These are phyloP conservation scores for Parastagonospora avenae DNA, from an alignment of 2,329 filamentous ascomycete species.

Conservation along the genomic window DNA sequence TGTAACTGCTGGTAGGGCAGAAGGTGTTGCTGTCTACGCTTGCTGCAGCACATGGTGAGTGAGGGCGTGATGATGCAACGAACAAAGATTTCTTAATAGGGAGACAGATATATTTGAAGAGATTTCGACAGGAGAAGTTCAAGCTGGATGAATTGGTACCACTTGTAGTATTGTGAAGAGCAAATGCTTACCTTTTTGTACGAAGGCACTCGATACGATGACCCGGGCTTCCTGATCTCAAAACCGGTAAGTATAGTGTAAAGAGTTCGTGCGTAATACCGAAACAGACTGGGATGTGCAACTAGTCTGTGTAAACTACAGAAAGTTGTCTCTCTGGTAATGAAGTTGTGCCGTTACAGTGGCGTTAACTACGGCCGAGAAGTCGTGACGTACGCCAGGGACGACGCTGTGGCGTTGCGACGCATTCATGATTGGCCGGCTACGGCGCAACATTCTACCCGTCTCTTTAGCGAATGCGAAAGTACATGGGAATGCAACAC, in stretches of 20 bases:
- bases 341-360: neutral
- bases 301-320: neutral
- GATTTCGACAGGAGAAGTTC: neutral
- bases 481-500: neutral
- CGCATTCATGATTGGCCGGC: slow-evolving; percentile 4
- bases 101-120: neutral
- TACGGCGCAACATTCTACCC: neutral
- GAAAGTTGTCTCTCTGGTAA: neutral
- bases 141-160: neutral
- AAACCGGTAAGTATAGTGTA: no score
- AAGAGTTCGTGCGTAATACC: neutral
- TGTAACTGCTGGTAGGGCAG: slow-evolving; percentile 1
- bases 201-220: neutral
- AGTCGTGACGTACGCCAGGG: slow-evolving; percentile 14
- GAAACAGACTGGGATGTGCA: neutral
- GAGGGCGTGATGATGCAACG: no score
- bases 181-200: slow-evolving; percentile 2
- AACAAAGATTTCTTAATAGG: neutral
- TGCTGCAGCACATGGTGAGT: slow-evolving; percentile 14
- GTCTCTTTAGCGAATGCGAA: slow-evolving; percentile 1
- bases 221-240: neutral
- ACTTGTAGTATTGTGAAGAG: neutral
- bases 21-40: slow-evolving; percentile 6
- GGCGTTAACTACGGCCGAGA: slow-evolving; percentile 10
- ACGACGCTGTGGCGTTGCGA: neutral